A percentile compares a stretch with the other conserved stretches of the same genome.
Conservation (phyloP, 1,284 basidiomycete genomes). For the Malassezia equina region DNA sequence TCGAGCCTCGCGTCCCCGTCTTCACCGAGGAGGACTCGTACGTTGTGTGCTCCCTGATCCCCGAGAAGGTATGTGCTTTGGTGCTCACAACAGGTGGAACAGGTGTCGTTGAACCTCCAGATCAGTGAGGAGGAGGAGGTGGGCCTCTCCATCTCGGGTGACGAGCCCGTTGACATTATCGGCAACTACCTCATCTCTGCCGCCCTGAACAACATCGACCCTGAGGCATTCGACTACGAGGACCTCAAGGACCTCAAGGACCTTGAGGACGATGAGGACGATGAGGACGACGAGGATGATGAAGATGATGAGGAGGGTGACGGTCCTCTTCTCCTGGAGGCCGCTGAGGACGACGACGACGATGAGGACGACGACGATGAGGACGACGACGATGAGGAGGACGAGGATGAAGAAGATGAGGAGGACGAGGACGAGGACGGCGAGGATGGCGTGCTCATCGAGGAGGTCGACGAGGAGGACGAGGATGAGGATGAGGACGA, state of each 20-base stretch:
- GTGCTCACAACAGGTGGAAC: constrained; percentile 59
- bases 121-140: constrained; percentile 60
- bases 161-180: constrained; percentile 73
- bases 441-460: constrained; percentile 58
- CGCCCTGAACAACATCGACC: constrained; percentile 51
- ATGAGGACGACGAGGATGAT: constrained; percentile 34
- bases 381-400: constrained; percentile 20
- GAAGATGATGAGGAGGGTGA: background rate
- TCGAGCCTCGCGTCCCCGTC: constrained; percentile 31
- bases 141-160: constrained; percentile 65
- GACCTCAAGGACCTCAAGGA: constrained; percentile 51
- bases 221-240: constrained; percentile 31
- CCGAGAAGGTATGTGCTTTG: constrained; percentile 49
- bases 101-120: constrained; percentile 55
- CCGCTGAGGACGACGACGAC: constrained; percentile 20
- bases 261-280: constrained; percentile 55
- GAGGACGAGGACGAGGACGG: constrained; percentile 24
- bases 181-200: constrained; percentile 71
- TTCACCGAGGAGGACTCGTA: constrained; percentile 50
- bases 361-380: constrained; percentile 30
- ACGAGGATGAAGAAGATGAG: constrained; percentile 58
- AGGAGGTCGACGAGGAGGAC: constrained; percentile 13
- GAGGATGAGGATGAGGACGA: constrained; percentile 41
- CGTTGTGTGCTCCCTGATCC: constrained; percentile 52
- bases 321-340: background rate